phyloP scores from a whole-genome alignment of 768 basidiomycete genomes.

The Cubamyces lactineus region DNA sequence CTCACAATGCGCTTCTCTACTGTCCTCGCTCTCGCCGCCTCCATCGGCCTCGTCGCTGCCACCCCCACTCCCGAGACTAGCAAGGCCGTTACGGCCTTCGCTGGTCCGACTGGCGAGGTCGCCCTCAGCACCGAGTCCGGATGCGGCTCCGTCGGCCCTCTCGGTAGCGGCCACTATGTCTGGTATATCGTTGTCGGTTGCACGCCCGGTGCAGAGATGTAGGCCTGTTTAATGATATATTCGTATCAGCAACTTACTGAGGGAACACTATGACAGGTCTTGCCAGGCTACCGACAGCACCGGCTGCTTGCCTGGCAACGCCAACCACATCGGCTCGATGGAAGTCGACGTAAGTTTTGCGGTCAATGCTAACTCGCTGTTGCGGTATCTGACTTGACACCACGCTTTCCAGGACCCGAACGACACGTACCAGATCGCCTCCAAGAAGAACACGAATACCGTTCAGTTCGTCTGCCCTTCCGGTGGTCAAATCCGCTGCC shows the following conservation, averaged over 20 bases:
- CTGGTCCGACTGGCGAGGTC: slow-evolving; percentile 7
- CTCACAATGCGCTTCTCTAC: slow-evolving; percentile 12
- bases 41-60: slow-evolving; percentile 5
- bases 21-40: slow-evolving; percentile 8
- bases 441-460: slow-evolving; percentile 4
- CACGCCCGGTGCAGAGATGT: slow-evolving; percentile 3
- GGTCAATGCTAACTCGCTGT: not conserved
- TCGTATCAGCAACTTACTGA: not conserved
- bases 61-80: not conserved
- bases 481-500: slow-evolving; percentile 13
- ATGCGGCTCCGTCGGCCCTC: slow-evolving; percentile 11
- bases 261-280: not conserved
- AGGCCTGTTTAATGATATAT: not conserved
- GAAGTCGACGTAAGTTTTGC: slow-evolving; percentile 6
- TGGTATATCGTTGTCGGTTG: slow-evolving; percentile 6
- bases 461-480: slow-evolving; percentile 15
- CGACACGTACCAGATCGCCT: slow-evolving; percentile 13
- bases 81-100: not conserved
- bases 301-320: slow-evolving; percentile 10
- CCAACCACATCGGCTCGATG: slow-evolving; percentile 6
- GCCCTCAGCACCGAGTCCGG: slow-evolving; percentile 3
- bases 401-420: not conserved
- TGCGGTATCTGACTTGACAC: too few species aligned
- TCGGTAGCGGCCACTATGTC: slow-evolving; percentile 8
- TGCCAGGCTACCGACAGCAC: slow-evolving; percentile 12